Evolutionary conservation across 2,329 filamentous ascomycete species (phyloP).

Genomic region (Fusarium succisae): DNA sequence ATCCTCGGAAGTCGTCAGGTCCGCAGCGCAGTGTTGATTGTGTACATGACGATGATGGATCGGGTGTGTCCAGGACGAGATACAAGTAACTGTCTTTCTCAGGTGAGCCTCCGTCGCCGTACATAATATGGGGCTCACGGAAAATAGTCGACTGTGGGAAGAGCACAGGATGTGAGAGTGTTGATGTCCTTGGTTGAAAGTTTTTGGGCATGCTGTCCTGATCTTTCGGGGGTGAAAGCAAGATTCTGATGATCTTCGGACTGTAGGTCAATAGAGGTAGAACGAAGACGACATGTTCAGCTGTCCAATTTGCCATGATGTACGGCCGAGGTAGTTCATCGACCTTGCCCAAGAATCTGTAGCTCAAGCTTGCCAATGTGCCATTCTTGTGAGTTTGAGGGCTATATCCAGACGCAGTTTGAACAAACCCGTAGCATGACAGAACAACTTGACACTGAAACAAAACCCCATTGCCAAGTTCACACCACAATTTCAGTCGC

Average conservation of each 20-base stretch:
- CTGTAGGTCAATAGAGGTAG: not conserved
- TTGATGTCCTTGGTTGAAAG: not conserved
- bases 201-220: rapidly evolving
- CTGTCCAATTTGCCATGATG: not conserved
- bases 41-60: not conserved
- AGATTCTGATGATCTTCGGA: not conserved
- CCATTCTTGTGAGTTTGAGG: not conserved
- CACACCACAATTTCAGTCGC: not conserved
- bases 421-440: not conserved
- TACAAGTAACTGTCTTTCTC: not conserved
- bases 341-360: not conserved
- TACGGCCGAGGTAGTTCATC: not conserved
- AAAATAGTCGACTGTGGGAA: not conserved
- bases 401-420: not conserved
- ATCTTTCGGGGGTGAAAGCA: too few relatives aligned
- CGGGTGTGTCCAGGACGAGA: not conserved
- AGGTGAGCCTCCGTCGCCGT: not conserved
- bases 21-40: not conserved
- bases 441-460: not conserved
- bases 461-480: not conserved
- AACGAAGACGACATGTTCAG: not conserved
- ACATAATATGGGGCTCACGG: not conserved
- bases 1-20: not conserved
- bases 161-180: not conserved
- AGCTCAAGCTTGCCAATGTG: not conserved